phyloP scores from a whole-genome alignment of 352 stramenopile species.

The Globisporangium solare region DNA sequence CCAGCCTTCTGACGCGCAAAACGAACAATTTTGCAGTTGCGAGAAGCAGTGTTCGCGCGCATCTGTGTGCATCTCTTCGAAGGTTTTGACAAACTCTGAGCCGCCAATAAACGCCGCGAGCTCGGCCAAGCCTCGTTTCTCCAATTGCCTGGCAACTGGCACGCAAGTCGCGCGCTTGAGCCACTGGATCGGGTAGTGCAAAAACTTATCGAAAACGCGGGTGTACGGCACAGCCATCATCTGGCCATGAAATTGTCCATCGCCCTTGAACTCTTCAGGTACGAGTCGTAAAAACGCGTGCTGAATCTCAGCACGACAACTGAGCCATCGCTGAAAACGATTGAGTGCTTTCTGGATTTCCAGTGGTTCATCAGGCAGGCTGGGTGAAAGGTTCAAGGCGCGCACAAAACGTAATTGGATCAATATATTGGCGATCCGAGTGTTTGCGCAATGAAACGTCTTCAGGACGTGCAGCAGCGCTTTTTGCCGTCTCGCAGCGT shows the following conservation, averaged over 20 bases:
- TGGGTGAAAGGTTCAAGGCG: slow-evolving; percentile 39
- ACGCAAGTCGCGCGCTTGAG: slow-evolving; percentile 49
- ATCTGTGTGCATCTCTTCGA: slow-evolving; percentile 59
- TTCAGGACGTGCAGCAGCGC: slow-evolving; percentile 40
- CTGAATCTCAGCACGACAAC: slow-evolving; percentile 51
- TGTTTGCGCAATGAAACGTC: slow-evolving; percentile 60
- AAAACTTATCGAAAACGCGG: slow-evolving; percentile 50
- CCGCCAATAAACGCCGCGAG: slow-evolving; percentile 57
- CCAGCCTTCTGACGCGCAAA: slow-evolving; percentile 68
- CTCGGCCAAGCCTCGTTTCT: slow-evolving; percentile 41
- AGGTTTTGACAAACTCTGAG: slow-evolving; percentile 61
- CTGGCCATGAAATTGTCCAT: slow-evolving; percentile 21
- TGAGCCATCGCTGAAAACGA: slow-evolving; percentile 42
- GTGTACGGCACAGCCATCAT: slow-evolving; percentile 56
- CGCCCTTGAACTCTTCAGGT: slow-evolving; percentile 48
- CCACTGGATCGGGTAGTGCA: slow-evolving; percentile 60
- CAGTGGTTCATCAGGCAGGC: slow-evolving; percentile 52
- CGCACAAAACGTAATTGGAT: slow-evolving; percentile 63
- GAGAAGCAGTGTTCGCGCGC: slow-evolving; percentile 47
- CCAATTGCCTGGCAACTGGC: slow-evolving; percentile 40
- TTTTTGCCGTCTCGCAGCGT: slow-evolving; percentile 56
- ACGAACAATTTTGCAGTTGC: slow-evolving; percentile 47
- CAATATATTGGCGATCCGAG: slow-evolving; percentile 59
- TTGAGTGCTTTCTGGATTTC: slow-evolving; percentile 56
- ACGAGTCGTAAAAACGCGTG: slow-evolving; percentile 39